phyloP scores from a whole-genome alignment of 257 asterid genomes.

The Solanum rostratum region DNA sequence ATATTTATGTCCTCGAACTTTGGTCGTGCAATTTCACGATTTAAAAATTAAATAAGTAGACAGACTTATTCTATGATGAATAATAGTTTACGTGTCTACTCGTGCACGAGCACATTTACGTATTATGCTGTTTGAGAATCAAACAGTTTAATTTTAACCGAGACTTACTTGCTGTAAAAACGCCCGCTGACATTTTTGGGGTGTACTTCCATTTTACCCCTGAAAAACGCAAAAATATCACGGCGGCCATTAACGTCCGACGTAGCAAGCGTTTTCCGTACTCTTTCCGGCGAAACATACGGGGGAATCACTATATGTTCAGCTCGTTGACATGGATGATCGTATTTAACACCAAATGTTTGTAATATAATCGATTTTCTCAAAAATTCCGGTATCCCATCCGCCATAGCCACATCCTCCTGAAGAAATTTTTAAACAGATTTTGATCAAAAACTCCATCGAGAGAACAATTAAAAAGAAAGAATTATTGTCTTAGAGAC shows the following conservation, averaged over 20 bases:
- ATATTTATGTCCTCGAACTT: too few relatives aligned
- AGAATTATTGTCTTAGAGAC: too few relatives aligned
- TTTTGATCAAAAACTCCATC: not conserved
- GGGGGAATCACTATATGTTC: conserved; percentile 83
- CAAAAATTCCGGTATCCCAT: conserved; percentile 69
- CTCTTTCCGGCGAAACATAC: conserved; percentile 52
- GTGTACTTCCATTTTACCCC: conserved; percentile 89
- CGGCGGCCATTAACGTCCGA: conserved; percentile 37
- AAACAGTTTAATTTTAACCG: not conserved
- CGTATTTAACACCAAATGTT: conserved; percentile 69
- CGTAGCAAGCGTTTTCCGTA: conserved; percentile 35
- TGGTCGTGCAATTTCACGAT: too few relatives aligned
- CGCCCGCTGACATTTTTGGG: conserved; percentile 93
- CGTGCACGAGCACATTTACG: too few relatives aligned
- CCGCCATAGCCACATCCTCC: conserved; percentile 79
- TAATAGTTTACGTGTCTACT: too few relatives aligned
- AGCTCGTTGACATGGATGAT: conserved; percentile 81
- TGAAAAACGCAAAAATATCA: conserved; percentile 61
- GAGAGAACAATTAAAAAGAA: not conserved
- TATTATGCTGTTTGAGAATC: too few relatives aligned
- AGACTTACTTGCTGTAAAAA: conserved; percentile 57
- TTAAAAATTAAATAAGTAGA: too few relatives aligned
- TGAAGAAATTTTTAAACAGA: too few relatives aligned
- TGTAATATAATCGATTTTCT: conserved; percentile 56
- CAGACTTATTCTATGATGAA: too few relatives aligned